Conservation (phyloP, 495 filamentous ascomycete genomes). For the Penicillium argentinense region DNA sequence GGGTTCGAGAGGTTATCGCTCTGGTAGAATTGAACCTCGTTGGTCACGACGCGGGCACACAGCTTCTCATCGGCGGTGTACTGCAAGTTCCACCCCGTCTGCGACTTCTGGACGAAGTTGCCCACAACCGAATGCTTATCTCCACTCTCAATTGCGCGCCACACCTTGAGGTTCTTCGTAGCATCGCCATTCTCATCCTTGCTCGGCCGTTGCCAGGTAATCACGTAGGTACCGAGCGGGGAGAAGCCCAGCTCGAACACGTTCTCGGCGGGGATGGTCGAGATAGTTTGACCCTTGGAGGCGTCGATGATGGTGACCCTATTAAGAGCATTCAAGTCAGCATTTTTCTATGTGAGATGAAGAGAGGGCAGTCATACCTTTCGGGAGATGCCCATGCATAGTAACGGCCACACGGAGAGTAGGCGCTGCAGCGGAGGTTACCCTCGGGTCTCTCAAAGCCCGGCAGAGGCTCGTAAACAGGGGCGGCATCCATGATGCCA, state of each 20-base stretch:
- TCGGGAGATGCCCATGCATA: conserved; percentile 93
- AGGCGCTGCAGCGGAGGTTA: conserved; percentile 88
- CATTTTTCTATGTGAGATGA: conserved; percentile 4
- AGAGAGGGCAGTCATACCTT: conserved; percentile 45
- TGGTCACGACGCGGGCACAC: conserved; percentile 91
- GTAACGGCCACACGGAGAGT: conserved; percentile 92
- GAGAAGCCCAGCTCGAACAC: conserved; percentile 96
- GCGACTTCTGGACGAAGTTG: conserved; percentile 89
- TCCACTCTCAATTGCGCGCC: conserved; percentile 65
- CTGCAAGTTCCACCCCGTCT: conserved; percentile 96
- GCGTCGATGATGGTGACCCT: conserved; percentile 83
- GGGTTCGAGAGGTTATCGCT: conserved; percentile 79
- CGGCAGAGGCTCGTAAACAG: conserved; percentile 80
- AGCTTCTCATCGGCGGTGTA: conserved; percentile 90
- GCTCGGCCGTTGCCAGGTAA: conserved; percentile 91
- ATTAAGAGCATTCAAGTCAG: too few species aligned
- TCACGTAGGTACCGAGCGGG: conserved; percentile 84
- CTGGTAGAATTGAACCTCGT: conserved; percentile 96
- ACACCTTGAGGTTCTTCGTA: conserved; percentile 94
- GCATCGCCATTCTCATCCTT: conserved; percentile 94
- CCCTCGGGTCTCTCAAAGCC: conserved; percentile 88
- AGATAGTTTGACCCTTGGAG: conserved; percentile 72
- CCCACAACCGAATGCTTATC: conserved; percentile 74
- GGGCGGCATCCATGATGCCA: conserved; percentile 86
- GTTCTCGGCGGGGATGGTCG: conserved; percentile 71